phyloP scores from a whole-genome alignment of 2,329 filamentous ascomycete species.

The Pseudopithomyces maydicus region DNA sequence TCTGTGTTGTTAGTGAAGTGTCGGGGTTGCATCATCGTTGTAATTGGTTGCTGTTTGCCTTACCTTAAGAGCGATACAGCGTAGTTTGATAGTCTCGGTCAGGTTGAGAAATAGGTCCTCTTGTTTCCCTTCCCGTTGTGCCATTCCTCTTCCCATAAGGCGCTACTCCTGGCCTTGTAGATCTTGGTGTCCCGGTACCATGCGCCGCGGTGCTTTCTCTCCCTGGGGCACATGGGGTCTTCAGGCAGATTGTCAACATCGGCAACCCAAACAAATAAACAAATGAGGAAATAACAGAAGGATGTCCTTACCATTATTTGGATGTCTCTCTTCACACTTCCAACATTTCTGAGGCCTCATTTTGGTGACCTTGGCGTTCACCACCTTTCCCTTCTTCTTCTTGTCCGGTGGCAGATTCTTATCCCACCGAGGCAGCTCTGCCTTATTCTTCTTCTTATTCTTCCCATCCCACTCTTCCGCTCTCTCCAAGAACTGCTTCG shows the following conservation, averaged over 20 bases:
- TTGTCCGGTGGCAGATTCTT: neutral
- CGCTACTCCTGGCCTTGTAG: neutral
- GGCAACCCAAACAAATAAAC: neutral
- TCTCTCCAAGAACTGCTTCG: neutral
- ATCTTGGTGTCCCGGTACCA: slow-evolving; percentile 16
- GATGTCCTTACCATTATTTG: neutral
- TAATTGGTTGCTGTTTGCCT: neutral
- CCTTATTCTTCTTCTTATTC: neutral
- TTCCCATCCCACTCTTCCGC: neutral
- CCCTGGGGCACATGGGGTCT: slow-evolving; percentile 16
- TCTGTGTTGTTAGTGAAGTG: neutral
- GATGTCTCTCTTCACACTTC: slow-evolving; percentile 19
- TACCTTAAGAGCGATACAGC: neutral
- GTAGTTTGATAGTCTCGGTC: neutral
- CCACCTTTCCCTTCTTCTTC: neutral
- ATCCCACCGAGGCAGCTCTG: too few relatives aligned
- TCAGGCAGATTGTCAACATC: neutral
- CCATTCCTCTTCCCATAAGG: neutral
- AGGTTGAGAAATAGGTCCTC: slow-evolving; percentile 11
- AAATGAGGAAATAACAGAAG: neutral
- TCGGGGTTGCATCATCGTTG: neutral
- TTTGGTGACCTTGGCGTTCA: neutral
- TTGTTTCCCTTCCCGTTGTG: neutral
- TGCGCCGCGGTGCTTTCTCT: neutral
- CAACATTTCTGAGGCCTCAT: slow-evolving; percentile 16